Evolutionary conservation across 805 yeast genomes (phyloP), one percentile per base, ranked within the genome.

Genomic region (Brettanomyces bruxellensis): DNA sequence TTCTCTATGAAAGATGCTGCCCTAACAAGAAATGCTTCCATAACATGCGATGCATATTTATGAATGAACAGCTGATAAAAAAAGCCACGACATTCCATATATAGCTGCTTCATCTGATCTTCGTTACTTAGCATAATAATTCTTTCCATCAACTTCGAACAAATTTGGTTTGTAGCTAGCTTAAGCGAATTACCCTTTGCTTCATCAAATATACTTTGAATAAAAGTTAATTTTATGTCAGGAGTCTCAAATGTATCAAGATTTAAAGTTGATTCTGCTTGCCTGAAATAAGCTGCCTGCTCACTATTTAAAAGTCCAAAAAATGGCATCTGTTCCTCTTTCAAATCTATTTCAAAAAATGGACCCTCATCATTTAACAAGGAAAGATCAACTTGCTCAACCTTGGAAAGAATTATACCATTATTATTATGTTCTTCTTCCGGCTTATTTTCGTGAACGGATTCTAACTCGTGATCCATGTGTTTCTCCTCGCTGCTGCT

Each of bases 61-160:
- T 93, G 97, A 54, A 80, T 80, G 3, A 93, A 76, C 52, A 90
- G 70, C 22, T 82, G 78, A n/a, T 75, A 78, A 54, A 86, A 83
- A 52, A 84, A 84, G n/a, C 85, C 87, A 38, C 71, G 71, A 57
- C 89, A 85, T 1, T 81, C 77, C 49, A 72, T 73, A 62, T 83
- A 85, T 0, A 90, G 59, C 32, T 70, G 68, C 55, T 81, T 80
- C 49, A 88, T 64, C 61, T 88, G 95, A 11, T 65, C 68, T 50
- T 79, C 82, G 25, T 74, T 71, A 13, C 90, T 83, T 18, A 70
- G 67, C 38, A 86, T 65, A n/a, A 91, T 75, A 50, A 91, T 68
- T 59, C 99, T 73, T 65, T 91, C 99, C 71, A 93, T 73, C 48
- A 93, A 71, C 61, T 91, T 91, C 24, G 98, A 91, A 63, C 97